Evolutionary conservation across 768 basidiomycete genomes (phyloP).

Genomic region (Boletus pseudopeckii): DNA sequence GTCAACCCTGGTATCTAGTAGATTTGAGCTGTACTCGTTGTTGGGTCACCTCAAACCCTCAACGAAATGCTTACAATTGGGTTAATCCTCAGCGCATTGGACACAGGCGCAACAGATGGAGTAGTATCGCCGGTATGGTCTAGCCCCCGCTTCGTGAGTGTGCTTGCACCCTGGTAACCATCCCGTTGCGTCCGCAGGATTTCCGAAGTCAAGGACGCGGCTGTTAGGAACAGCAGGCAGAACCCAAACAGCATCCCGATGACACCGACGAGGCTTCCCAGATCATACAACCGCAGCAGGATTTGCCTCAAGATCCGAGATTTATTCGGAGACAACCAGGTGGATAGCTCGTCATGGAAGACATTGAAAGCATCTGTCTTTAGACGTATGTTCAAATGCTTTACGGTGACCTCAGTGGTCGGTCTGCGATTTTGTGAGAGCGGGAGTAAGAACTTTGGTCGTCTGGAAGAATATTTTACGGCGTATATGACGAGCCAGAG

Average conservation of each 20-base stretch:
- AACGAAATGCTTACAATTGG: slow-evolving; percentile 30
- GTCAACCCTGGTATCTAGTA: slow-evolving; percentile 79
- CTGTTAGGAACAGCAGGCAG: slow-evolving; percentile 38
- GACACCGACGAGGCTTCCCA: slow-evolving; percentile 44
- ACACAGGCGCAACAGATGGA: not conserved
- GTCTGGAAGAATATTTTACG: slow-evolving; percentile 19
- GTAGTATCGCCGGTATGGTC: not conserved
- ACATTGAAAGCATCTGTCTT: slow-evolving; percentile 51
- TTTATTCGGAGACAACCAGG: slow-evolving; percentile 31
- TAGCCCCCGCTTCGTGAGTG: slow-evolving; percentile 16
- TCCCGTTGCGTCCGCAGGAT: slow-evolving; percentile 2
- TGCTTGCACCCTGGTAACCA: not conserved
- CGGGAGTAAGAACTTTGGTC: slow-evolving; percentile 21
- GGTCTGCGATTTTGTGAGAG: slow-evolving; percentile 19
- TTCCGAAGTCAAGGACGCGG: slow-evolving; percentile 17
- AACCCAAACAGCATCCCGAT: slow-evolving; percentile 48
- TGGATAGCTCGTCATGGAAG: slow-evolving; percentile 43
- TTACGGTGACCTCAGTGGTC: slow-evolving; percentile 22
- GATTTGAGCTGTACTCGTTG: not conserved
- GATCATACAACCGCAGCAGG: slow-evolving; percentile 44
- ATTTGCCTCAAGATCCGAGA: slow-evolving; percentile 24
- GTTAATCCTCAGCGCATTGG: slow-evolving; percentile 15
- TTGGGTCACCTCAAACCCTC: not conserved
- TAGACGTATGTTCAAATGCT: slow-evolving; percentile 32
- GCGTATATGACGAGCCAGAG: slow-evolving; percentile 28